Evolutionary conservation across 805 yeast genomes (phyloP), one percentile per base, ranked within the genome.

Genomic region (Saccharomycopsis capsularis): DNA sequence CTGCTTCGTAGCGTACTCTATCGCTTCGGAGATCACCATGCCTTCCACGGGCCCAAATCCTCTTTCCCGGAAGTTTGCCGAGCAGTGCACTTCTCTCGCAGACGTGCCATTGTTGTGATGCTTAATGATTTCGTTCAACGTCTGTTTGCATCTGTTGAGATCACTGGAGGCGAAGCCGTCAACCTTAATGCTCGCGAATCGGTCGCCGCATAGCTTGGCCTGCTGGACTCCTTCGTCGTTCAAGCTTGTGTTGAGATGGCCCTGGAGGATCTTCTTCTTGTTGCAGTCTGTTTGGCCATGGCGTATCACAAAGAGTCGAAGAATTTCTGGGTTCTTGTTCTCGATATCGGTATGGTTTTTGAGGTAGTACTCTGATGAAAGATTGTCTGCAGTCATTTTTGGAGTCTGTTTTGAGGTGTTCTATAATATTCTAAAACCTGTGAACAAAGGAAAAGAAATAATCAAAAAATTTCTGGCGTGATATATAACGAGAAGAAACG

Each of bases 201-300:
- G 58, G 42, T 58, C 48, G 32, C 84, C 93, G 16, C 81, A 70
- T 42, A 66, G 59, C 25, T 57, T 57, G 1, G 90, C 88, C 61
- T 87, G 95, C 3, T 65, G 56, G 2, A 59, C 48, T 0, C 96
- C 95, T 3, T 68, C 70, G 0, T 65, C 73, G 59, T 86, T 86
- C 47, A 88, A 60, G 18, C 77, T 73, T 3, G 80, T 76, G 59
- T 87, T 51, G 39, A 69, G 58, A 59, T 87, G 95, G 1, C 96
- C 96, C 63, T 87, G 96, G 35, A 87, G 63, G 43, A 83, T 82
- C 63, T 79, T 82, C 46, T 73, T 60, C 35, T 72, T 70, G 60
- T 87, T 87, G 63, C 82, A 81, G 49, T 80, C 80, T 0, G 96
- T 87, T 61, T 84, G 93, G 1, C 95, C 96, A 58, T 87, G 96